Base-by-base conservation (phyloP, 1,284 basidiomycete genomes). In the Microbotryum violaceum region DNA sequence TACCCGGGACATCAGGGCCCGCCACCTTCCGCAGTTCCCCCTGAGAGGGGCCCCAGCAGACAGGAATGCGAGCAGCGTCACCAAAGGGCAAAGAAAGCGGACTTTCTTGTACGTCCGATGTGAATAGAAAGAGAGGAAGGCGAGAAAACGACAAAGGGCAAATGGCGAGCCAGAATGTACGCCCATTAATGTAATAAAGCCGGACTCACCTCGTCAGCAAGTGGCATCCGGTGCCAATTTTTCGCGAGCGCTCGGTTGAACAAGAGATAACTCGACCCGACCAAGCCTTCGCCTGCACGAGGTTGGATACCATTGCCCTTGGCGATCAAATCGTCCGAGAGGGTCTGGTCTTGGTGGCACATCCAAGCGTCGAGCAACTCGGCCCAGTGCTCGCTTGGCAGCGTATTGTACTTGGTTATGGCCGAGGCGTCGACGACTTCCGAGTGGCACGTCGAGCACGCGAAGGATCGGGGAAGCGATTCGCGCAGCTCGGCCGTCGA, bases 341-440 rank as follows among this genome's bases (percentile, higher is more conserved):
- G 68, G 48, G 73, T 67, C 76, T 94, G 91, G 72, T 96, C 91
- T 23, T 85, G 77, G 75, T 97, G 94, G 72, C 93, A 97, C 89
- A 98, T 93, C 93, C 93, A 97, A 3, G 91, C 87, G 63, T 97
- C 93, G 25, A 97, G 84, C 47, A 97, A 83, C 75, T 98, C 93
- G 61, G 91, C 87, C 93, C 93, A 98, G 71, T 96, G 86, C 72
- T 96, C 91, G 1, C 89, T 92, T 1, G 93, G 93, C 8, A 98
- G 78, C 70, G 96, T 91, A 55, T 85, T 82, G 75, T 89, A 96
- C 20, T 64, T 63, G n/a, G 27, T 49, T 27, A 71, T 42, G 3
- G 14, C 2, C 4, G 66, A 27, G 1, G 60, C 33, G 48, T 71
- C 61, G 54, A 65, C 69, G 53, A 70, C 52, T 7, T 61, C 33